Evolutionary conservation across 2,329 filamentous ascomycete species (phyloP).

Genomic region (Fusarium xyrophilum): DNA sequence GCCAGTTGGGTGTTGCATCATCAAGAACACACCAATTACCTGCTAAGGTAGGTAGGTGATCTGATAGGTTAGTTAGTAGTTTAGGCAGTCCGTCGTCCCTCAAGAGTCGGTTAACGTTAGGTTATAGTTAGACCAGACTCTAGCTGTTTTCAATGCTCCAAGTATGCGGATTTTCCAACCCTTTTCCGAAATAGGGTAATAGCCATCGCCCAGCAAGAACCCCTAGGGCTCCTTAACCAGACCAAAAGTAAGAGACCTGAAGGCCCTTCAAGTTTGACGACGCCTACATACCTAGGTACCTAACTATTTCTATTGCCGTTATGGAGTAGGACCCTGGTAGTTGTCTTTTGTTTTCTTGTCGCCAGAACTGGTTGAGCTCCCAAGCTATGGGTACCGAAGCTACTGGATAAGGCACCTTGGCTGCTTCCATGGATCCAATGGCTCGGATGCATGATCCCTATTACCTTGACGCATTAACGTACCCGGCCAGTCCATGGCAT

Average conservation of each 20-base stretch:
- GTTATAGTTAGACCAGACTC: not conserved
- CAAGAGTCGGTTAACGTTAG: not conserved
- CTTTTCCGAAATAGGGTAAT: not conserved
- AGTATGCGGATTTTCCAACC: not conserved
- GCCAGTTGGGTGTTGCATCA: conserved; percentile 6
- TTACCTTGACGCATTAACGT: not conserved
- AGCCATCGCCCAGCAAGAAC: not conserved
- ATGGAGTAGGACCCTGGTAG: not conserved
- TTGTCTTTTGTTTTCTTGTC: not conserved
- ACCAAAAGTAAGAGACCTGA: not conserved
- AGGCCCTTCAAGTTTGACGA: not conserved
- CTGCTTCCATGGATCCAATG: not conserved
- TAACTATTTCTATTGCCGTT: not conserved
- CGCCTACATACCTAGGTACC: not conserved
- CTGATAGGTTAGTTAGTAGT: not conserved
- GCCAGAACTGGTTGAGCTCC: not conserved
- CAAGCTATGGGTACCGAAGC: not conserved
- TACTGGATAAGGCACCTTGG: not conserved
- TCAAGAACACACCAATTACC: not conserved
- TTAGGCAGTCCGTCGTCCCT: not conserved
- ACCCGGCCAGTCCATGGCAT: not conserved
- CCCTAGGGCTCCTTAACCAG: not conserved
- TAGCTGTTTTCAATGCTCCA: not conserved
- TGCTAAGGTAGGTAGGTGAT: not conserved
- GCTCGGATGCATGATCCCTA: conserved; percentile 6